phyloP scores from a whole-genome alignment of 2,329 filamentous ascomycete genomes.

The Beauveria varroae region DNA sequence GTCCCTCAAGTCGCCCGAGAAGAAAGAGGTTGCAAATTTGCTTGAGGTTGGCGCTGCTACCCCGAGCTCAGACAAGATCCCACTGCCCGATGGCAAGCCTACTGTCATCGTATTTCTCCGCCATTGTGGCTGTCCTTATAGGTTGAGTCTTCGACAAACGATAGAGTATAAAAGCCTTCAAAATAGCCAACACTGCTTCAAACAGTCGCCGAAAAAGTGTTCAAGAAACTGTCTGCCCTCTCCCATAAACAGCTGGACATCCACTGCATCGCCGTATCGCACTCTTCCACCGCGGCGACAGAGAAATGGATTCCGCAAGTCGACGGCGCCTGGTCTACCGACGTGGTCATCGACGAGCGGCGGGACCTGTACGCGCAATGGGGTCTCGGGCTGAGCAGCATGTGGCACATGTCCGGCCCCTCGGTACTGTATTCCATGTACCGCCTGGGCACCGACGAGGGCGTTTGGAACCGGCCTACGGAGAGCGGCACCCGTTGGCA shows the following conservation, averaged over 20 bases:
- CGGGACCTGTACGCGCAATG: slow-evolving; percentile 55
- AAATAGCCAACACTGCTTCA: background rate
- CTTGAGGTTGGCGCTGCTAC: slow-evolving; percentile 49
- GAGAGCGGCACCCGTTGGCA: slow-evolving; percentile 65
- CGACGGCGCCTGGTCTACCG: slow-evolving; percentile 48
- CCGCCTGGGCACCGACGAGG: slow-evolving; percentile 51
- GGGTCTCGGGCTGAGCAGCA: slow-evolving; percentile 55
- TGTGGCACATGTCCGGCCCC: slow-evolving; percentile 57
- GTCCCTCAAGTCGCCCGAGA: slow-evolving; percentile 32
- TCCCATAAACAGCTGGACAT: slow-evolving; percentile 42
- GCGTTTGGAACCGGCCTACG: slow-evolving; percentile 58
- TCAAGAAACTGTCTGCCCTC: slow-evolving; percentile 44
- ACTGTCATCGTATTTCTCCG: slow-evolving; percentile 60
- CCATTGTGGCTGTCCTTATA: slow-evolving; percentile 70
- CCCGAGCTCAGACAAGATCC: slow-evolving; percentile 44
- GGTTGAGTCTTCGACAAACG: slow-evolving; percentile 16
- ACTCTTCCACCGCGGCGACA: slow-evolving; percentile 46
- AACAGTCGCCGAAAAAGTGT: slow-evolving; percentile 61
- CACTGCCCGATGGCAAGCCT: slow-evolving; percentile 46
- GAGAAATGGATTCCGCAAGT: slow-evolving; percentile 50
- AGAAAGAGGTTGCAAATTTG: slow-evolving; percentile 35
- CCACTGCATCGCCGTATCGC: slow-evolving; percentile 55
- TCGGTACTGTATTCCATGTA: slow-evolving; percentile 47
- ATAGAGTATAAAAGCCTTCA: background rate
- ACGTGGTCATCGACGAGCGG: slow-evolving; percentile 52